Evolutionary conservation across 805 yeast genomes (phyloP).

Genomic region (Zygosaccharomyces bailii): DNA sequence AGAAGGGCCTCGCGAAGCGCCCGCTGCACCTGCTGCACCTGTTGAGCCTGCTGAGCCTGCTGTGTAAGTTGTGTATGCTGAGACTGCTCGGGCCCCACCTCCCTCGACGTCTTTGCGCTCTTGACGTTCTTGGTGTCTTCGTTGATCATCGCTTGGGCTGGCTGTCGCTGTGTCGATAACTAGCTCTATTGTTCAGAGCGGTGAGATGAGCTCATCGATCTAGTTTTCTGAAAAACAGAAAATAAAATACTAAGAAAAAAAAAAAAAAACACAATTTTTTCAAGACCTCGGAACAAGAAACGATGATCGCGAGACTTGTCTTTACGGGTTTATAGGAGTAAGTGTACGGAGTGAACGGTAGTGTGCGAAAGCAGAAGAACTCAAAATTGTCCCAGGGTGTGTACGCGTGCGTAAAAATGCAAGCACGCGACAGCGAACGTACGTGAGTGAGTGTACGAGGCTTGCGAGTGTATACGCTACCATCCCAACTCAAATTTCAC

Average conservation of each 20-base stretch:
- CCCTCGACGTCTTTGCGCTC: neutral
- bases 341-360: no score
- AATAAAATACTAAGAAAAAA: constrained; percentile 1
- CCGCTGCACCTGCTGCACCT: neutral
- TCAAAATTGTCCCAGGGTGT: no score
- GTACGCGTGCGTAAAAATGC: no score
- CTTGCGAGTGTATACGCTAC: neutral
- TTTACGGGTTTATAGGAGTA: no score
- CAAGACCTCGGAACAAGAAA: neutral
- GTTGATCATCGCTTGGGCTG: constrained; percentile 9
- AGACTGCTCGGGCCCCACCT: neutral
- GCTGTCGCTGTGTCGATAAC: neutral
- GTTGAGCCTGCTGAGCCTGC: neutral
- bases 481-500: neutral
- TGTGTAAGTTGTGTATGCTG: neutral
- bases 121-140: constrained; percentile 8
- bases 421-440: neutral
- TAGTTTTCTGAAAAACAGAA: constrained; percentile 4
- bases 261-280: neutral
- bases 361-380: no score
- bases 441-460: neutral
- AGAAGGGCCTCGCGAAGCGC: neutral
- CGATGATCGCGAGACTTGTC: neutral
- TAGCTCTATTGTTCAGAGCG: neutral
- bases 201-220: constrained; percentile 3